Base-by-base conservation (phyloP, 2,329 filamentous ascomycete species). In the Calcarisporium arbuscula region DNA sequence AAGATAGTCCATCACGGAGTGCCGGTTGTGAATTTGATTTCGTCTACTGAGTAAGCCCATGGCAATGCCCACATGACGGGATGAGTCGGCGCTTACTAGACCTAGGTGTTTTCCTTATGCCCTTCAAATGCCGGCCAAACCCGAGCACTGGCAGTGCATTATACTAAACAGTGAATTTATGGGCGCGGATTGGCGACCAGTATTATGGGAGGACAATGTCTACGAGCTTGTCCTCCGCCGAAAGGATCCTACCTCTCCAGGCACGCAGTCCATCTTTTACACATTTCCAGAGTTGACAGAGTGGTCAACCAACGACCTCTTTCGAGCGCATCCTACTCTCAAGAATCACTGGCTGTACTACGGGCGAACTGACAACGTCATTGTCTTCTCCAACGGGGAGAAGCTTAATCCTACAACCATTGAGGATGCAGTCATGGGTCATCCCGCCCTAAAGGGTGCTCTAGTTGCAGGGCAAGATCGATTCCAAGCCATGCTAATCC, bases 271-370 rank as follows among this genome's bases (percentile, higher is more conserved):
- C 4, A 42, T 65, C n/a, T 70, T 70, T 38, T 48, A 52, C 23
- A 59, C 62, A 3, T 67, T 64, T 31, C 65, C 64, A 0, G 51
- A 62, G 1, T 28, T 54, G 3, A 35, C 58, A 4, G 61, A 68
- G 41, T 69, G 56, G 44, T 51, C 57, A 7, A 68, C 62, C 6
- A 62, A 61, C 23, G 70, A 73, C 34, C 42, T 72, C 12, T 70
- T 59, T 46, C 52, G 45, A 6, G 44, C 46, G 2, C 60, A 61
- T 26, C 59, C 57, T 0, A 52, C 43, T 0, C 56, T 53, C 4
- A 26, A 46, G 6, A 35, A 55, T 15, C 32, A 45, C 14, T 62
- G 60, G 60, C 43, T 50, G 5, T 57, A 61, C 17, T 44, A 49
- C 20, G 59, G 60, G 1, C 50, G 61, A 4, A 48, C 48, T 0